A percentile compares a stretch with the other conserved stretches of the same genome.
Evolutionary conservation across 1,139 yeast genomes (phyloP).

Genomic region (Debaryomycetaceae sp.): DNA sequence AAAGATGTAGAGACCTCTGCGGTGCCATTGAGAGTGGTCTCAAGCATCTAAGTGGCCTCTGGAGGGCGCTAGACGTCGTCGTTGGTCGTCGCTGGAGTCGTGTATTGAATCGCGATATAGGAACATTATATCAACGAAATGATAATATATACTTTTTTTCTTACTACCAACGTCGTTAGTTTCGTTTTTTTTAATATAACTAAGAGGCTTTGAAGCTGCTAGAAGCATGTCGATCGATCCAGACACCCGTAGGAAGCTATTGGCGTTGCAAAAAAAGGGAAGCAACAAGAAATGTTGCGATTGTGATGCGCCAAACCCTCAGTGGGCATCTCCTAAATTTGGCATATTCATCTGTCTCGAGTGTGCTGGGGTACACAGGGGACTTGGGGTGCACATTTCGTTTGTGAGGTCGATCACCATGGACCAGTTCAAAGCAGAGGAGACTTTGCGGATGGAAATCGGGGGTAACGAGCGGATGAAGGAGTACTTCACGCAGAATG

Average conservation of each 20-base stretch:
- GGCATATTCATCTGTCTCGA: constrained; percentile 96
- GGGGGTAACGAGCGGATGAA: constrained; percentile 88
- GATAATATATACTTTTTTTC: background rate
- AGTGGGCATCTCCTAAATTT: constrained; percentile 98
- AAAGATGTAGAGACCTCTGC: constrained; percentile 11
- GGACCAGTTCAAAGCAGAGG: constrained; percentile 96
- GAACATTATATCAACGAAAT: background rate
- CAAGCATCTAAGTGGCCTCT: background rate
- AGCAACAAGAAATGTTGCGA: constrained; percentile 89
- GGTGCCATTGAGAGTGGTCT: background rate
- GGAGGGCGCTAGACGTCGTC: background rate
- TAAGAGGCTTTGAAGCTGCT: background rate
- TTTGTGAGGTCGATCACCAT: constrained; percentile 94
- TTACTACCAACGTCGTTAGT: background rate
- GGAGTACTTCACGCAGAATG: constrained; percentile 65
- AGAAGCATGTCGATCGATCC: constrained; percentile 76
- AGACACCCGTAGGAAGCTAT: constrained; percentile 78
- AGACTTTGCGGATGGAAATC: constrained; percentile 82
- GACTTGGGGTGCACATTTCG: constrained; percentile 94
- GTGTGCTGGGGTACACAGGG: constrained; percentile 96
- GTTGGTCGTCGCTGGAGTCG: background rate
- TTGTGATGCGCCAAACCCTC: constrained; percentile 94
- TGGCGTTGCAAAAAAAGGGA: constrained; percentile 76
- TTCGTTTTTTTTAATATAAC: background rate
- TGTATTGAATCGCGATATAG: background rate